These are phyloP conservation scores for Ganoderma resinaceum DNA, from an alignment of 1,284 basidiomycete species.

Conservation along the genomic window DNA sequence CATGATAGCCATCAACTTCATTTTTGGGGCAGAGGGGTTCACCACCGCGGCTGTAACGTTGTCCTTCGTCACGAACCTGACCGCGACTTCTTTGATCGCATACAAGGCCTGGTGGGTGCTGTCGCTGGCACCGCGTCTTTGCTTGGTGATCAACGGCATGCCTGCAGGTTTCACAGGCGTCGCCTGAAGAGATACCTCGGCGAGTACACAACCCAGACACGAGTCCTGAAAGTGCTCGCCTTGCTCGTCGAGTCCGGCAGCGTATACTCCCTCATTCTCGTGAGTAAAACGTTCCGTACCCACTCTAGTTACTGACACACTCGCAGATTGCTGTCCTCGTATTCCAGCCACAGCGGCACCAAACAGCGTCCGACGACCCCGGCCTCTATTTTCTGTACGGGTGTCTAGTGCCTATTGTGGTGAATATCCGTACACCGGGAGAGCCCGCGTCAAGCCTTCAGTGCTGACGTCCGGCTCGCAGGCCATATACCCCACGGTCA, in stretches of 20 bases:
- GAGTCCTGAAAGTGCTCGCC: not conserved
- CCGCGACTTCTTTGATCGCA: slow-evolving; percentile 4
- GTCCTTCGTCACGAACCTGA: slow-evolving; percentile 10
- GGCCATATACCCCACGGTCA: not conserved
- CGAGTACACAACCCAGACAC: not conserved
- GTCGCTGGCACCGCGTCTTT: not conserved
- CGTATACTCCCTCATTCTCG: not conserved
- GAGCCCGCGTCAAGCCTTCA: not conserved
- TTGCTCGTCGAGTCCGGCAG: slow-evolving; percentile 5
- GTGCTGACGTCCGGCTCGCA: not conserved
- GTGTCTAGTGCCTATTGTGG: not conserved
- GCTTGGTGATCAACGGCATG: not conserved
- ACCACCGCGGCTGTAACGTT: not conserved
- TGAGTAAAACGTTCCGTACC: not conserved
- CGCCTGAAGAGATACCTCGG: not conserved
- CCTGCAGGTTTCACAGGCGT: not conserved
- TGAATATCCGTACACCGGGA: not conserved
- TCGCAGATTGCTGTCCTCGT: not conserved
- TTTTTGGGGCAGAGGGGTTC: not conserved
- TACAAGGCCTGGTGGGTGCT: slow-evolving; percentile 12
- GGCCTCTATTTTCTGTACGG: not conserved
- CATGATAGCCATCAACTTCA: not conserved
- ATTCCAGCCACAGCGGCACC: not conserved
- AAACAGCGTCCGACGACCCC: not conserved
- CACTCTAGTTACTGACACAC: not conserved